Evolutionary conservation across 139 green algal genomes (phyloP), one percentile per base, ranked within the genome.

Genomic region (Auxenochlorella protothecoides): DNA sequence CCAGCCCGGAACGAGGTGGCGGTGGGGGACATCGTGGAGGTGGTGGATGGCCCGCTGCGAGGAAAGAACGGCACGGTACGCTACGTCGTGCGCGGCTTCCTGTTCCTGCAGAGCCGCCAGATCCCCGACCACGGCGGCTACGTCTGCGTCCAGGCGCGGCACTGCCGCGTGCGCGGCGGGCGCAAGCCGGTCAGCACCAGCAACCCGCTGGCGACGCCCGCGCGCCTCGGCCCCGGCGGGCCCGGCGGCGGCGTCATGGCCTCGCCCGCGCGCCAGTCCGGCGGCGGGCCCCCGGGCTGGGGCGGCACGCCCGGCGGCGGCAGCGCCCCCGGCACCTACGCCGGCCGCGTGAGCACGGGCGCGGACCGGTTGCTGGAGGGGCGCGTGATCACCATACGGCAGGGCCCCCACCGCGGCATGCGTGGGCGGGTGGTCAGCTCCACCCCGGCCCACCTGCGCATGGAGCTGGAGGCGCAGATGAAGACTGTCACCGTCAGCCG

Each of bases 401-500:
- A 84, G 59, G 87, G 87, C 3, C 85, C 82, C 4, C 93, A 89
- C 81, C 86, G 90, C 63, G 86, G 92, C 53, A 97, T 97, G 84
- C 78, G 77, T 3, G 92, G 92, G 2, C 81, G 85, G 7, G 85
- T 97, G 6, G 84, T 91, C 68, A 83, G 86, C n/a, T 87, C 89
- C 66, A 95, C 89, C 5, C 83, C 78, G 16, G 92, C 89, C 13
- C 88, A 92, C 60, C 80, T 90, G n/a, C 81, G 87, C 3, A 68
- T 89, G 53, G 92, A 97, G 89, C 76, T 97, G 68, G 90, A 97
- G 68, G 94, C 92, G 4, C 85, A 92, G 82, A 89, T 87, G 73
- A 86, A 86, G 61, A 86, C 84, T 4, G 86, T 96, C 2, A 96
- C 85, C 6, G 85, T 96, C 5, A 69, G 73, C 59, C 81, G 80